Percentiles rank a stretch among this genome's conserved stretches.
These are phyloP conservation scores for Pseudevernia furfuracea DNA, from an alignment of 495 filamentous ascomycete species.

Conservation along the genomic window DNA sequence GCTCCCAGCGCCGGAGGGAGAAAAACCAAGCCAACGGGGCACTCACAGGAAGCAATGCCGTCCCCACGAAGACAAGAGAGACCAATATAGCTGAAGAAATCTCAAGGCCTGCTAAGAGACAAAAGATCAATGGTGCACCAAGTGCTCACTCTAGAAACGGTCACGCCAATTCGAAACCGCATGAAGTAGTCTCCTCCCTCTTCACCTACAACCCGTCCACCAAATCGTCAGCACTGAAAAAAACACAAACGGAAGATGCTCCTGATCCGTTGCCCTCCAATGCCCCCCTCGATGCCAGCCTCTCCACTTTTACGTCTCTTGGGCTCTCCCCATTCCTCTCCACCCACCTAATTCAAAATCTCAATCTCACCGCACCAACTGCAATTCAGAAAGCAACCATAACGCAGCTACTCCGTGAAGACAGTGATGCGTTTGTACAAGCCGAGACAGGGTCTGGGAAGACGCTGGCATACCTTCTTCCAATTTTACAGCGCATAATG, in stretches of 20 bases:
- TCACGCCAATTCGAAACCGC: conserved; percentile 29
- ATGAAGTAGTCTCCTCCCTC: conserved; percentile 74
- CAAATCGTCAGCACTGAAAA: conserved; percentile 40
- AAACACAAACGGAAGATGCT: conserved; percentile 34
- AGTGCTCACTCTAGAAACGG: conserved; percentile 21
- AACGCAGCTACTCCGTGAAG: conserved; percentile 65
- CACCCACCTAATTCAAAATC: conserved; percentile 73
- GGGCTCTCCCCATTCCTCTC: conserved; percentile 72
- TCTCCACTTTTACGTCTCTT: conserved; percentile 74
- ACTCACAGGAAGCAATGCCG: conserved; percentile 11
- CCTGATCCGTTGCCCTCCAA: conserved; percentile 74
- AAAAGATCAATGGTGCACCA: conserved; percentile 31
- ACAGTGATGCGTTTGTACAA: conserved; percentile 90
- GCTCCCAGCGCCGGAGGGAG: conserved; percentile 39
- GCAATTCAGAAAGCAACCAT: conserved; percentile 89
- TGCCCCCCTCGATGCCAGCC: conserved; percentile 78
- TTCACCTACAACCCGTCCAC: conserved; percentile 80
- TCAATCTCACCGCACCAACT: conserved; percentile 83
- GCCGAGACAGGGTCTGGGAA: conserved; percentile 97
- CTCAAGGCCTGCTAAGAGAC: conserved; percentile 37
- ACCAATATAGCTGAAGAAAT: conserved; percentile 6
- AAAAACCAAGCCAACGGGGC: conserved; percentile 30
- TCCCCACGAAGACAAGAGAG: conserved; percentile 1
- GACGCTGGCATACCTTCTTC: conserved; percentile 86
- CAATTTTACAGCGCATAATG: conserved; percentile 83